Conservation (phyloP, 2,329 filamentous ascomycete species). For the Fusarium sp. region DNA sequence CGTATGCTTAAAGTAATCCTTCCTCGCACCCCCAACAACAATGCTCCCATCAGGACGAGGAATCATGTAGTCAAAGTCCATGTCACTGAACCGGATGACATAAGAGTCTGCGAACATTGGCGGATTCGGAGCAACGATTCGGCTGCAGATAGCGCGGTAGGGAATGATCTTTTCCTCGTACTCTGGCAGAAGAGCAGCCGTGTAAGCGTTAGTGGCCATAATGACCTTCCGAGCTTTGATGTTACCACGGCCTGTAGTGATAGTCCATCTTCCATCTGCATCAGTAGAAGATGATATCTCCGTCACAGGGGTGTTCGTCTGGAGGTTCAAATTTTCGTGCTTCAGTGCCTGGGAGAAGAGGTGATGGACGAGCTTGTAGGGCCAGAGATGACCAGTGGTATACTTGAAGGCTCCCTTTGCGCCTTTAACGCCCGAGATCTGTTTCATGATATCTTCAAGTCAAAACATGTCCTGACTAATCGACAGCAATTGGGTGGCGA, state of each 20-base stretch:
- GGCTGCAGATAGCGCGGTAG: conserved; percentile 56
- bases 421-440: conserved; percentile 50
- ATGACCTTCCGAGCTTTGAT: conserved; percentile 51
- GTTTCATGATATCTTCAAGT: too few relatives aligned
- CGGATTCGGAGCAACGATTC: conserved; percentile 45
- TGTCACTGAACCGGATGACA: conserved; percentile 40
- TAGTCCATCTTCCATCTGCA: conserved; percentile 25
- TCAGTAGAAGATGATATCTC: conserved; percentile 27
- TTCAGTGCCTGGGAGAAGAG: conserved; percentile 43
- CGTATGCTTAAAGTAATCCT: conserved; percentile 52
- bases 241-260: conserved; percentile 54
- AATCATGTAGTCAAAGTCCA: conserved; percentile 60
- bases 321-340: conserved; percentile 47
- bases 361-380: conserved; percentile 52
- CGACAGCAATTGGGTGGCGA: too few relatives aligned
- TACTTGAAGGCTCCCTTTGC: conserved; percentile 53
- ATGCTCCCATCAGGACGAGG: conserved; percentile 59
- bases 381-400: conserved; percentile 49
- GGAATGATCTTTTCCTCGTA: conserved; percentile 74
- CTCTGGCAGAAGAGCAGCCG: conserved; percentile 9
- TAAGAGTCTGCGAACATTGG: conserved; percentile 42
- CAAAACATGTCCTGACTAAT: conserved; percentile 1
- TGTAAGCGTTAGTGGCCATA: conserved; percentile 6
- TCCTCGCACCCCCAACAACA: conserved; percentile 50
- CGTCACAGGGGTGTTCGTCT: conserved; percentile 47